Evolutionary conservation across 2,329 filamentous ascomycete species (phyloP).

Genomic region (Ambrosiella xylebori): DNA sequence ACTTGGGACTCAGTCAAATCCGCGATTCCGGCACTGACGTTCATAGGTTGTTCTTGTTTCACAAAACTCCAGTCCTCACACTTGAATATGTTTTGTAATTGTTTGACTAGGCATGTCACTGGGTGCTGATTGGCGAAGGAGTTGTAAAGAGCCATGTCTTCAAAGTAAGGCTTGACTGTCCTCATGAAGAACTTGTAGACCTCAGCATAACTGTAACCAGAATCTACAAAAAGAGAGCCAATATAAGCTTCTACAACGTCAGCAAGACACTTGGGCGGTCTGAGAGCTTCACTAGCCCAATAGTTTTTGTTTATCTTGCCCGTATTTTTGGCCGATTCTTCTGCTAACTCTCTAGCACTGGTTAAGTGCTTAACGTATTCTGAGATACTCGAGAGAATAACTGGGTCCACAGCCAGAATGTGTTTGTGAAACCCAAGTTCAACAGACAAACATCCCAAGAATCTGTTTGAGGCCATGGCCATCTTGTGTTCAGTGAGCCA

Average conservation of each 20-base stretch:
- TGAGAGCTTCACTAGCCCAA: conserved; percentile 42
- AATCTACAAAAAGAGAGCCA: conserved; percentile 83
- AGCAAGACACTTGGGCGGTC: conserved; percentile 58
- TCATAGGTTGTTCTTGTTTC: conserved; percentile 28
- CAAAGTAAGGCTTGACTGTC: conserved; percentile 62
- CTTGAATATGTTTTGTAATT: conserved; percentile 45
- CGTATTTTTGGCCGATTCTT: conserved; percentile 20
- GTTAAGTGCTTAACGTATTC: conserved; percentile 17
- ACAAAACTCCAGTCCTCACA: conserved; percentile 45
- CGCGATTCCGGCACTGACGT: conserved; percentile 25
- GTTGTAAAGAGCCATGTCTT: conserved; percentile 76
- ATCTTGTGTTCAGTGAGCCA: conserved; percentile 99
- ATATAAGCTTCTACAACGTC: conserved; percentile 83
- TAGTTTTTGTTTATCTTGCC: conserved; percentile 41
- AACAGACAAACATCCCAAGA: conserved; percentile 68
- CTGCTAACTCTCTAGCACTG: conserved; percentile 19
- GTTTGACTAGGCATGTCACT: conserved; percentile 51
- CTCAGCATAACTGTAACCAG: conserved; percentile 54
- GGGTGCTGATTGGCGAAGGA: conserved; percentile 76
- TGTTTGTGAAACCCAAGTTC: conserved; percentile 61
- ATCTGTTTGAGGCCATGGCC: conserved; percentile 97
- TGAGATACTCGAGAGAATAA: conserved; percentile 16
- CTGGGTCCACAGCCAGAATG: conserved; percentile 37
- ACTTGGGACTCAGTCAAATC: conserved; percentile 33
- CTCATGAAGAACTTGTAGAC: conserved; percentile 63